These are phyloP conservation scores for Brassica balearica DNA, from an alignment of 441 rosid species.

Conservation along the genomic window DNA sequence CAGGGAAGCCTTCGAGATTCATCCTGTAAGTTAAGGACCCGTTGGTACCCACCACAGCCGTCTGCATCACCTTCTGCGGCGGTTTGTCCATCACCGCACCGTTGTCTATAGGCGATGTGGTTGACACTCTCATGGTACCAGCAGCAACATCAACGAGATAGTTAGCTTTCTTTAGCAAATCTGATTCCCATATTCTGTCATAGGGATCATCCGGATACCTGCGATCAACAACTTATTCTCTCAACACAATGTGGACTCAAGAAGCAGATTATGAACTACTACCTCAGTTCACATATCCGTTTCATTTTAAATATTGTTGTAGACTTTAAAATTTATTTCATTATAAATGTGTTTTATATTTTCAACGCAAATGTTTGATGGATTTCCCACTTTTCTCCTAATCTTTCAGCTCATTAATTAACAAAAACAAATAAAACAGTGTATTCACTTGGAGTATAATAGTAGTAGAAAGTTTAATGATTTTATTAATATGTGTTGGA, in stretches of 20 bases:
- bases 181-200: slow-evolving; percentile 97
- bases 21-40: slow-evolving; percentile 85
- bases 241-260: slow-evolving; percentile 19
- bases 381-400: too few relatives aligned
- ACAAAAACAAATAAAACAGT: too few relatives aligned
- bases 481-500: too few relatives aligned
- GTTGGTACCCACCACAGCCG: slow-evolving; percentile 96
- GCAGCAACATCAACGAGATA: slow-evolving; percentile 93
- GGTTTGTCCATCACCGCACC: slow-evolving; percentile 56
- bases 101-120: slow-evolving; percentile 60
- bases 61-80: slow-evolving; percentile 96
- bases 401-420: too few relatives aligned
- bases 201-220: slow-evolving; percentile 99
- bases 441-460: too few relatives aligned
- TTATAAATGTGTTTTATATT: too few relatives aligned
- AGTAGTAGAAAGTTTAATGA: too few relatives aligned
- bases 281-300: too few relatives aligned
- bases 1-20: slow-evolving; percentile 94
- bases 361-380: too few relatives aligned
- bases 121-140: slow-evolving; percentile 83
- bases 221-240: slow-evolving; percentile 33
- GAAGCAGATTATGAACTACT: neutral
- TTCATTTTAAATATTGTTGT: too few relatives aligned
- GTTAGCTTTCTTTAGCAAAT: slow-evolving; percentile 77
- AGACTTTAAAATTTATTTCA: too few relatives aligned